Percentiles rank a stretch among this genome's conserved stretches.
Conservation (phyloP, 495 filamentous ascomycete genomes). For the Aspergillus avenaceus region DNA sequence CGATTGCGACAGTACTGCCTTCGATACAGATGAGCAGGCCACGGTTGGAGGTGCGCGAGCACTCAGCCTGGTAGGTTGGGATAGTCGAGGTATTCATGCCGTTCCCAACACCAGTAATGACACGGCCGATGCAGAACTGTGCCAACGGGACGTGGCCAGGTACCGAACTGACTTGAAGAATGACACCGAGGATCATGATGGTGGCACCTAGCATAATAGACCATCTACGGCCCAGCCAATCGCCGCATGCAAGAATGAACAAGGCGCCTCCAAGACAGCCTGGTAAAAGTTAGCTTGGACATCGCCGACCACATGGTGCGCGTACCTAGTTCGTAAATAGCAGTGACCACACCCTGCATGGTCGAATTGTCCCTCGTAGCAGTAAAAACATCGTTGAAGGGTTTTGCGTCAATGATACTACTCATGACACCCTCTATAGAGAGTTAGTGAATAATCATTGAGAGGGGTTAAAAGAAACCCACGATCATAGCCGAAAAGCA, state of each 20-base stretch:
- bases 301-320: background rate
- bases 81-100: conserved; percentile 77
- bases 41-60: conserved; percentile 69
- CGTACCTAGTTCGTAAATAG: conserved; percentile 70
- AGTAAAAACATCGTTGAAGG: conserved; percentile 69
- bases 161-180: conserved; percentile 65
- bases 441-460: conserved; percentile 7
- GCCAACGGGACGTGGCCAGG: conserved; percentile 41
- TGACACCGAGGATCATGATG: conserved; percentile 75
- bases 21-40: conserved; percentile 83
- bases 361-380: conserved; percentile 61
- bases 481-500: conserved; percentile 67
- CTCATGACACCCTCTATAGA: conserved; percentile 63
- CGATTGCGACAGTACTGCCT: conserved; percentile 74
- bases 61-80: conserved; percentile 77
- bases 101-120: conserved; percentile 72
- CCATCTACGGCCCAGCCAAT: conserved; percentile 65
- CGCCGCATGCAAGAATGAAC: conserved; percentile 63
- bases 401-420: conserved; percentile 69
- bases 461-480: background rate
- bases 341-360: conserved; percentile 78
- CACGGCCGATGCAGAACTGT: conserved; percentile 73
- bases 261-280: conserved; percentile 69
- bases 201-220: conserved; percentile 55
- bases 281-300: background rate